These are phyloP conservation scores for Papiliotrema nemorosa DNA, from an alignment of 1,284 basidiomycete species.

Conservation along the genomic window DNA sequence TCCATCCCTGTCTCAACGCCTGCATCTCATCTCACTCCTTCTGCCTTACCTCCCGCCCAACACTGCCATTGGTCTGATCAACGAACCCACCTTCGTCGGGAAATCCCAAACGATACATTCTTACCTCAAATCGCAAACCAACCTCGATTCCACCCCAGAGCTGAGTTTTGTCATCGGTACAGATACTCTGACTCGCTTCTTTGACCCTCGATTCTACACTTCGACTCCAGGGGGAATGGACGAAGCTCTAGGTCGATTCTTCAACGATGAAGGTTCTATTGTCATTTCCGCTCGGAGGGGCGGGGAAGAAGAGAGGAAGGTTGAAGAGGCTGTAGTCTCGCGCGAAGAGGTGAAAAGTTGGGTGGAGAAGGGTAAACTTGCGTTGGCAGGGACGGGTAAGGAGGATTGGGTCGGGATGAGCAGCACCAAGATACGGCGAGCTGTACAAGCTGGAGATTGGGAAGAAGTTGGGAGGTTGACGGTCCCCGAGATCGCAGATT, in stretches of 20 bases:
- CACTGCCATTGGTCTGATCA: conserved; percentile 70
- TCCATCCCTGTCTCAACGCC: conserved; percentile 67
- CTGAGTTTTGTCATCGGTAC: conserved; percentile 63
- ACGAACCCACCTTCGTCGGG: conserved; percentile 82
- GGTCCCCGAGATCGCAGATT: conserved; percentile 51
- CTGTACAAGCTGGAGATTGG: conserved; percentile 49
- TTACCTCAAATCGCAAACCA: conserved; percentile 39
- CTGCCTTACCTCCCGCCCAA: conserved; percentile 54
- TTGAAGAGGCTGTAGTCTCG: conserved; percentile 45
- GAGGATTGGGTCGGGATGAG: conserved; percentile 59
- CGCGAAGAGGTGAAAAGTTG: conserved; percentile 53
- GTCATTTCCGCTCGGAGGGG: conserved; percentile 68
- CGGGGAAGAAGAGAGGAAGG: conserved; percentile 22
- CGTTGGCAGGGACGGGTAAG: conserved; percentile 60
- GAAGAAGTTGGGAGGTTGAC: conserved; percentile 52
- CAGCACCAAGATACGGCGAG: conserved; percentile 66
- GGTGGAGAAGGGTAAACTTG: conserved; percentile 55
- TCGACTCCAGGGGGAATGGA: conserved; percentile 44
- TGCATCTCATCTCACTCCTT: conserved; percentile 76
- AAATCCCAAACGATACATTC: conserved; percentile 65
- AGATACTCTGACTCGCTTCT: conserved; percentile 83
- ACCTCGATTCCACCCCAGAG: neutral
- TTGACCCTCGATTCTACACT: conserved; percentile 73
- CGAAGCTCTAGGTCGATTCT: conserved; percentile 27
- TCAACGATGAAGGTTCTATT: conserved; percentile 54